Base-by-base conservation (phyloP, 2,329 filamentous ascomycete species). In the Phialophora macrospora region DNA sequence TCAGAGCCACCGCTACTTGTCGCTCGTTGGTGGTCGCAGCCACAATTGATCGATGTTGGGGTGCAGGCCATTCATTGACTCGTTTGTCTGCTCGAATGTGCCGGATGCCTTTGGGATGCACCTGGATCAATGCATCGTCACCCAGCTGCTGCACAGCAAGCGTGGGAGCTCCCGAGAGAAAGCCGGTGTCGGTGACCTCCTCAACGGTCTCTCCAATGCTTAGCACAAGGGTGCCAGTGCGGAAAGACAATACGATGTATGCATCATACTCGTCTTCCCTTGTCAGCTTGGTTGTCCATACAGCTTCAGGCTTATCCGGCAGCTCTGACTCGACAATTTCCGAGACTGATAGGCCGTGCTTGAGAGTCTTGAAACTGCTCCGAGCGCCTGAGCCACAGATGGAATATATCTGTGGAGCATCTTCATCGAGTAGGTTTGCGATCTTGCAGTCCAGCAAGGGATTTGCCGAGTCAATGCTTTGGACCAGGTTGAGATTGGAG, bases 121-220 rank as follows among this genome's bases (percentile, higher is more conserved):
- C 91, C 76, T 99, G 95, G 20, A 99, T 88, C 48, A 98, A 83
- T 28, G 93, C 92, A 75, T 97, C 92, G 63, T 97, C 93, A 49
- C 95, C 96, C 57, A 99, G 88, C 73, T 97, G 91, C 74, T 97
- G 94, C 4, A 97, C 92, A 6, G 93, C 93, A 17, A 99, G 82
- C 0, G 96, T 99, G 1, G 93, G 89, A 8, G 95, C 93, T 11
- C 90, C 90, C 0, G 92, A 91, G 9, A 98, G 81, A 75, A 99
- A 97, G 0, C 94, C 93, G 9, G 93, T 96, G 75, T 98, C 93
- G 7, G 89, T 93, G 3, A 97, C 93, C 78, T 98, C 93, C 76
- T 97, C 93, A 0, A 99, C 95, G 1, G 93, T 97, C 76, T 99
- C 95, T 3, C 94, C 95, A 70, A 99, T 97, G 74, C 93, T 96